phyloP scores from a whole-genome alignment of 2,329 filamentous ascomycete genomes.

The Periconia macrospinosa region DNA sequence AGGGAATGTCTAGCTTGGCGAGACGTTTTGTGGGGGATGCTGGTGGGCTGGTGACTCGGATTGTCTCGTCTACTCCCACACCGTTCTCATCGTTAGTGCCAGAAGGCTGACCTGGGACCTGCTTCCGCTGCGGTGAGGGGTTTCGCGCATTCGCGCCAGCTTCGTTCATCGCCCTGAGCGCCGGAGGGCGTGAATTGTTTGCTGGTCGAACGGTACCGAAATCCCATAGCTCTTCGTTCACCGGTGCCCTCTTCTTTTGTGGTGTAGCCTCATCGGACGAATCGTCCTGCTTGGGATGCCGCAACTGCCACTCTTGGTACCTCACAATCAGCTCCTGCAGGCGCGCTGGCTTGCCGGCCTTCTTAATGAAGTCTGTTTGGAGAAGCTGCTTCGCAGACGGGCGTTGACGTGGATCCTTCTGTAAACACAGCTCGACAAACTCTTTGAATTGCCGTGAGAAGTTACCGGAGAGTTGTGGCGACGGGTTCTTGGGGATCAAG shows the following conservation, averaged over 20 bases:
- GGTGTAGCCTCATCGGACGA: constrained; percentile 40
- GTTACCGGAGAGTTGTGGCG: constrained; percentile 67
- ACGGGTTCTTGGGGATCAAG: constrained; percentile 90
- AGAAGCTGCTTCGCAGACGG: constrained; percentile 85
- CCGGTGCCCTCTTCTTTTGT: constrained; percentile 46
- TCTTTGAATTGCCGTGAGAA: constrained; percentile 55
- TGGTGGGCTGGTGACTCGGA: constrained; percentile 39
- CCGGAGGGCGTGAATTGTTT: constrained; percentile 58
- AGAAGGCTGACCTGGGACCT: constrained; percentile 25
- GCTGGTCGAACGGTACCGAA: constrained; percentile 92
- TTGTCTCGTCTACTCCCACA: constrained; percentile 27
- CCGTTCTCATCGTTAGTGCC: constrained; percentile 40
- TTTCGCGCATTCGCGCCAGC: constrained; percentile 75
- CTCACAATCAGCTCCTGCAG: constrained; percentile 94
- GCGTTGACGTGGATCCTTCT: constrained; percentile 85
- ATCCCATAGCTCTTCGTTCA: constrained; percentile 92
- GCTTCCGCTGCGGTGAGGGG: constrained; percentile 36
- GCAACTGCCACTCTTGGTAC: constrained; percentile 82
- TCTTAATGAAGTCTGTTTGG: constrained; percentile 85
- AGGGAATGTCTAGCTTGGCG: constrained; percentile 33
- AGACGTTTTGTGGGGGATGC: constrained; percentile 49
- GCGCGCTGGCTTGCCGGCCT: constrained; percentile 94
- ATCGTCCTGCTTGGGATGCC: constrained; percentile 66
- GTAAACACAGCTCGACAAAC: constrained; percentile 68
- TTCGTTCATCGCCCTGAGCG: constrained; percentile 74